Percentiles rank a stretch among this genome's conserved stretches.
Evolutionary conservation across 352 stramenopile genomes (phyloP).

Genomic region (Globisporangium solare): DNA sequence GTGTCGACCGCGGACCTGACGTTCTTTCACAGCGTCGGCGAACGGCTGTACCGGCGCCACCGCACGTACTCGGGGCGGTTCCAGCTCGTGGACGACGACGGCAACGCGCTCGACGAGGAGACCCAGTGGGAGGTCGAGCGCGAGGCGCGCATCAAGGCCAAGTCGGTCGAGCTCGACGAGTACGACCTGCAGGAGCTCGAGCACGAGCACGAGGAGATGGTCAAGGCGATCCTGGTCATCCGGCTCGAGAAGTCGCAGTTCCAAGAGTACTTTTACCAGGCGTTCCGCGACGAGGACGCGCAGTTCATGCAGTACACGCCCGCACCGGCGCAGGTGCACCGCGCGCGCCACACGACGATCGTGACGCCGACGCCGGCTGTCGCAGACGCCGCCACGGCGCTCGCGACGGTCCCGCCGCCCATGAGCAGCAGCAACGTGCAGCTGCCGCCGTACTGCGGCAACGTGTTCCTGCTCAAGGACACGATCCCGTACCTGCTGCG

Average conservation of each 20-base stretch:
- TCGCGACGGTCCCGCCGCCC: slow-evolving; percentile 20
- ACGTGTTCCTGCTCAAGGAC: slow-evolving; percentile 74
- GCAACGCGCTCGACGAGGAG: slow-evolving; percentile 62
- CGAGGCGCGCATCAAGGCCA: slow-evolving; percentile 42
- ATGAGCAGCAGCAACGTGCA: slow-evolving; percentile 24
- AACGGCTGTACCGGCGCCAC: slow-evolving; percentile 12
- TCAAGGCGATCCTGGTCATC: slow-evolving; percentile 57
- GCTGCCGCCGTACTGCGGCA: slow-evolving; percentile 68
- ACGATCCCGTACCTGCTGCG: slow-evolving; percentile 70
- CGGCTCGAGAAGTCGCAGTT: slow-evolving; percentile 55
- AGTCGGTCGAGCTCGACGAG: slow-evolving; percentile 56
- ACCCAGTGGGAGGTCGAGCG: slow-evolving; percentile 41
- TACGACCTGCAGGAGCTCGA: slow-evolving; percentile 59
- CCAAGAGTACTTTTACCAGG: slow-evolving; percentile 50
- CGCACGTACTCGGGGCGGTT: slow-evolving; percentile 28
- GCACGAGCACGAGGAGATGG: slow-evolving; percentile 43
- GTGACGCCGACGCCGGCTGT: slow-evolving; percentile 25
- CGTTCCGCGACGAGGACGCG: slow-evolving; percentile 46
- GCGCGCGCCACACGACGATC: slow-evolving; percentile 22
- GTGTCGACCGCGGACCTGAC: slow-evolving; percentile 8
- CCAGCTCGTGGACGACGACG: slow-evolving; percentile 58
- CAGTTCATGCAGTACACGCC: slow-evolving; percentile 17
- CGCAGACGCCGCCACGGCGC: slow-evolving; percentile 9
- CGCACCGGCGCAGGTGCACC: slow-evolving; percentile 19
- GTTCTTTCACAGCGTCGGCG: slow-evolving; percentile 7